A percentile compares a stretch with the other conserved stretches of the same genome.
These are phyloP conservation scores for Isabelozyma heimii DNA, from an alignment of 805 yeast species.

Conservation along the genomic window DNA sequence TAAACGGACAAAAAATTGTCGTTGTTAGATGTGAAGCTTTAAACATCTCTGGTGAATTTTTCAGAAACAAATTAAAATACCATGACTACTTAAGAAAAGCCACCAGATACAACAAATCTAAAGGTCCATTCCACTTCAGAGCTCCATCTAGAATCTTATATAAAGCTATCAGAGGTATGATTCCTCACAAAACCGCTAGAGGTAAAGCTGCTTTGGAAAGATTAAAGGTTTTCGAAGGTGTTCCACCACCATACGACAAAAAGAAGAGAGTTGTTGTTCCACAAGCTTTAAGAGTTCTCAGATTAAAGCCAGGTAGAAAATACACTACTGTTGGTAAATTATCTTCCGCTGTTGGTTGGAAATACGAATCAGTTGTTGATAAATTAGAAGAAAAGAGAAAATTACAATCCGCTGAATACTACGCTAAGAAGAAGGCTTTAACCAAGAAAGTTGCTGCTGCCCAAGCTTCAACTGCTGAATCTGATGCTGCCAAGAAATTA, in stretches of 20 bases:
- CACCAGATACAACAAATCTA: constrained; percentile 96
- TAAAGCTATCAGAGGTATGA: constrained; percentile 99
- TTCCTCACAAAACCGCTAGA: constrained; percentile 99
- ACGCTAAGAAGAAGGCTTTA: constrained; percentile 97
- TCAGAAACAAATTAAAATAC: constrained; percentile 99
- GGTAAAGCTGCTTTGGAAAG: constrained; percentile 99
- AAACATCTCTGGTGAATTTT: constrained; percentile 99
- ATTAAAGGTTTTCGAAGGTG: constrained; percentile 99
- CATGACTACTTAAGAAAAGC: constrained; percentile 99
- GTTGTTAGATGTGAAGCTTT: constrained; percentile 96
- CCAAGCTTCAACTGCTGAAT: constrained; percentile 79
- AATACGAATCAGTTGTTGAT: constrained; percentile 97
- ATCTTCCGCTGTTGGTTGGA: constrained; percentile 98
- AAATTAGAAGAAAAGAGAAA: constrained; percentile 99
- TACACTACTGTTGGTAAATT: constrained; percentile 98
- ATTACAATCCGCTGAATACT: constrained; percentile 98
- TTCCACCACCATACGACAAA: constrained; percentile 99
- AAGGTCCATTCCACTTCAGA: constrained; percentile 99
- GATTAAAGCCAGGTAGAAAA: constrained; percentile 99
- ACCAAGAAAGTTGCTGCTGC: constrained; percentile 90
- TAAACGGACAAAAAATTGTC: constrained; percentile 97
- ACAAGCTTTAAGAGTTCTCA: constrained; percentile 97
- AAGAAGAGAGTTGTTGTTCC: constrained; percentile 99
- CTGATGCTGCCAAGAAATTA: constrained; percentile 89
- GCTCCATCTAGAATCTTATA: constrained; percentile 99